Percentiles rank a stretch among this genome's conserved stretches.
These are phyloP conservation scores for Colletotrichum sp. DNA, from an alignment of 2,329 filamentous ascomycete species.

Conservation along the genomic window DNA sequence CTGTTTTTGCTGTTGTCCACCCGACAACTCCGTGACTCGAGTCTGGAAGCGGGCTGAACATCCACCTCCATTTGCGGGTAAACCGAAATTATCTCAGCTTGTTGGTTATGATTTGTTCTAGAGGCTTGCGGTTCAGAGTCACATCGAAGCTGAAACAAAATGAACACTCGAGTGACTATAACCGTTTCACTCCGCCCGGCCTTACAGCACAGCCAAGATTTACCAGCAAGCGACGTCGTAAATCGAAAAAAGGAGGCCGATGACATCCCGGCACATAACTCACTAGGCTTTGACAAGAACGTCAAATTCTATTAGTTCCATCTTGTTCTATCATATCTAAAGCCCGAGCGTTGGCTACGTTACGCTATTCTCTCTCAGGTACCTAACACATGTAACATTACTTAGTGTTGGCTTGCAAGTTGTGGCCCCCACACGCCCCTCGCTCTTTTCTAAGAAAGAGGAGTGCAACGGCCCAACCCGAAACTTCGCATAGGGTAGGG, in stretches of 20 bases:
- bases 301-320: background rate
- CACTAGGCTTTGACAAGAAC: background rate
- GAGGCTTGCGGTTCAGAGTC: background rate
- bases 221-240: background rate
- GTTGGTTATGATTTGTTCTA: background rate
- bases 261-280: background rate
- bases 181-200: background rate
- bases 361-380: background rate
- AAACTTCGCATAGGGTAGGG: background rate
- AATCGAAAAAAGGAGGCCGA: background rate
- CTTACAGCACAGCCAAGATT: background rate
- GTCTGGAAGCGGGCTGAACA: background rate
- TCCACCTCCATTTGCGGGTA: background rate
- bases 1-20: background rate
- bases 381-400: background rate
- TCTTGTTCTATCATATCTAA: background rate
- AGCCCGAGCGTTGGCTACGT: background rate
- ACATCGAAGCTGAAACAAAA: background rate
- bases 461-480: background rate
- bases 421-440: background rate
- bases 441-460: background rate
- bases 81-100: background rate
- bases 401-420: background rate
- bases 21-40: background rate
- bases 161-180: conserved; percentile 31